Base-by-base conservation (phyloP, 208 protist genomes). In the Acanthamoeba healyi region DNA sequence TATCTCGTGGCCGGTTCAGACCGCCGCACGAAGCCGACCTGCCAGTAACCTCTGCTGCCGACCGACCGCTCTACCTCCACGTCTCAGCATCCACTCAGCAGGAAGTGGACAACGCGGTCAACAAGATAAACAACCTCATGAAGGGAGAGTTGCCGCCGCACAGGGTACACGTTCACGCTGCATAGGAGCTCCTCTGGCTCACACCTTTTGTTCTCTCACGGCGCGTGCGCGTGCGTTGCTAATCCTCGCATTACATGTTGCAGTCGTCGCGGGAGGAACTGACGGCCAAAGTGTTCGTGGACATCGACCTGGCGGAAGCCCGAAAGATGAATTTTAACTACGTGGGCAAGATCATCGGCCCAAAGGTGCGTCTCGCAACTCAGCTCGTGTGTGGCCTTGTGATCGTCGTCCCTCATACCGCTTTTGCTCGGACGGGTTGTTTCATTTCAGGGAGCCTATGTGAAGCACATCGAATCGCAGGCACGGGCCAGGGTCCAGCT, bases 261-360 rank as follows among this genome's bases (percentile, higher is more conserved):
- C 70, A 46, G 70, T 49, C 36, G 9, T 81, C 36, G 29, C 61
- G 70, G 36, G 70, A 81, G 70, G 70, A 81, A 9, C 15, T 10
- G 24, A 81, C 70, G 12, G 44, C 81, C 44, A 89, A 89, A 26
- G 81, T 89, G 24, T 67, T 34, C 34, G 54, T 89, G 24, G 81
- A 46, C n/a, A 89, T 89, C 19, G 81, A 89, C 34, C n/a, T 65
- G 51, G 38, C 44, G 9, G 81, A 89, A 34, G 81, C 81, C 32
- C 51, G 51, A 26, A 10, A 22, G 17, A 67, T 58, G 44, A 61
- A 61, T 9, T 89, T 89, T 24, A 89, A 89, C 54, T 89, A 67
- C 34, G 81, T 89, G 81, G 81, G 81, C 44, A 89, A 89, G 81
- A 89, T 89, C 26, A 89, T 89, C 29, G 81, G 81, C 12, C 81